Evolutionary conservation across 2,329 filamentous ascomycete species (phyloP), one percentile per base, ranked within the genome.

Genomic region (Diaporthe sp.): DNA sequence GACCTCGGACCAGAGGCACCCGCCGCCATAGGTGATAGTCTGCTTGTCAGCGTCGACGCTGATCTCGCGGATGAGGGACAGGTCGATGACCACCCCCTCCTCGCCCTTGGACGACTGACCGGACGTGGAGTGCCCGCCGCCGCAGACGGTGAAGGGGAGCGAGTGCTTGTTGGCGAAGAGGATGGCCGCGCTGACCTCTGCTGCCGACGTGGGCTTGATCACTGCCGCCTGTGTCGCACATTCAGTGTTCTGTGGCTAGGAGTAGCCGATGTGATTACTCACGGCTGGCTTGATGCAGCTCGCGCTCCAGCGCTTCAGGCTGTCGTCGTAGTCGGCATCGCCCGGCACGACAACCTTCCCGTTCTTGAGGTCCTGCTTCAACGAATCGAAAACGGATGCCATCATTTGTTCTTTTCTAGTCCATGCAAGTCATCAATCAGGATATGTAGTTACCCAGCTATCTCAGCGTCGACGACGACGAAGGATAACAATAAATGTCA

Each of bases 101-200:
- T 86, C 80, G 1, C 87, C 87, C 34, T 55, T 70, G 1, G 87
- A 88, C 3, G 86, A 87, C 2, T 86, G 84, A 8, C 88, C 89
- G 1, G 85, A 85, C 0, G 90, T 90, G 1, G 88, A 89, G 80
- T 92, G 90, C 0, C 89, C 89, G 25, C 90, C 90, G 19, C 90
- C 87, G 74, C 86, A 85, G 49, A 91, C 87, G 0, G 87, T 88
- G 74, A 92, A 84, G 61, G 88, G 85, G 55, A 91, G 84, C 7
- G 80, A 79, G 62, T 88, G 80, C 19, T 84, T 79, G 1, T 81
- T 82, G 34, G 87, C 86, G 77, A 88, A 89, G 37, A 84, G 82
- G 61, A 90, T 79, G 0, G 84, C 83, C 9, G 83, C 80, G 31
- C 84, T 83, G 46, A 87, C 82, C 76, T 89, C 86, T 17, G 83